Conservation (phyloP, 306 rosid genomes). For the barrel medic (Medicago truncatula) region MtrunA17r5.0-ANR NC_053044.1:52143501-52144000, state of each 20-base stretch:
- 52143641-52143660: constrained; percentile 34
- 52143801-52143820: no score
- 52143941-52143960: no score
- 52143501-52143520: constrained; percentile 35
- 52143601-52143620: constrained; percentile 56
- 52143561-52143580: constrained; percentile 71
- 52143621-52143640: constrained; percentile 46
- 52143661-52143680: background rate
- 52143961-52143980: no score
- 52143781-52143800: no score
- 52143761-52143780: background rate
- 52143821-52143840: no score
- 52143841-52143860: no score
- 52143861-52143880: no score
- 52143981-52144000: no score
- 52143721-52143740: background rate
- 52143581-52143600: constrained; percentile 63
- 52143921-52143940: no score
- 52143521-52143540: constrained; percentile 19
- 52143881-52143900: no score
- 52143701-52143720: background rate
- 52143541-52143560: constrained; percentile 45
- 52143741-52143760: background rate
- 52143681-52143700: background rate
- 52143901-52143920: no score